These are phyloP conservation scores for Coniochaeta hoffmannii DNA, from an alignment of 2,329 filamentous ascomycete species.

Conservation along the genomic window DNA sequence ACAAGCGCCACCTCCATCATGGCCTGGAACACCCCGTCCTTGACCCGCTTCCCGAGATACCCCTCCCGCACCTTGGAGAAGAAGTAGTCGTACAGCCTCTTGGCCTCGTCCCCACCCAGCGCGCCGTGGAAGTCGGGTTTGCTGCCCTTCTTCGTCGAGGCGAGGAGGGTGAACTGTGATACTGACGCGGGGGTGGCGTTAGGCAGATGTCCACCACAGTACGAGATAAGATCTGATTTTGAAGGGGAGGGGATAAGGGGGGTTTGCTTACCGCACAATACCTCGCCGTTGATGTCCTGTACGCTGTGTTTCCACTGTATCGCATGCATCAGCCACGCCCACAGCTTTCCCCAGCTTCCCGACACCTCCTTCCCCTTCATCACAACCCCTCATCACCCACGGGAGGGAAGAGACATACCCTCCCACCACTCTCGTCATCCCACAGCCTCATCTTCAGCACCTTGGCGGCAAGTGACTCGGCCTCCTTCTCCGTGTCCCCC, in stretches of 20 bases:
- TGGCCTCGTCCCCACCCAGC: conserved; percentile 69
- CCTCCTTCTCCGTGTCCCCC: conserved; percentile 84
- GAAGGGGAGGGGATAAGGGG: background rate
- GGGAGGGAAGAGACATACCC: conserved; percentile 40
- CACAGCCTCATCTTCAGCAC: conserved; percentile 86
- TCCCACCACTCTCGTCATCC: conserved; percentile 69
- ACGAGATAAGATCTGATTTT: conserved; percentile 14
- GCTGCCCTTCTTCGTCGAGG: conserved; percentile 88
- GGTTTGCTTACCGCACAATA: conserved; percentile 69
- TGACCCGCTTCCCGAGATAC: conserved; percentile 69
- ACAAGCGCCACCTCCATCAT: conserved; percentile 97
- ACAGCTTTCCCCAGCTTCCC: background rate
- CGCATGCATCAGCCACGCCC: background rate
- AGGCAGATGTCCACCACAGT: background rate
- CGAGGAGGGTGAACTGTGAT: conserved; percentile 92
- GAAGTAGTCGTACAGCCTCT: conserved; percentile 77
- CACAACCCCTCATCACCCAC: background rate
- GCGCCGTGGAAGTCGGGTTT: conserved; percentile 95
- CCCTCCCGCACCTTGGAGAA: conserved; percentile 64
- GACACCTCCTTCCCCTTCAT: background rate
- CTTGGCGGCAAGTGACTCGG: conserved; percentile 74
- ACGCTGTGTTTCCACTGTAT: conserved; percentile 83
- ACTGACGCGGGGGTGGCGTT: conserved; percentile 46
- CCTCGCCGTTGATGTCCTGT: conserved; percentile 79
- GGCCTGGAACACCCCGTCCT: conserved; percentile 94